phyloP scores from a whole-genome alignment of 345 rosid species.

The Boechera divaricarpa region DNA sequence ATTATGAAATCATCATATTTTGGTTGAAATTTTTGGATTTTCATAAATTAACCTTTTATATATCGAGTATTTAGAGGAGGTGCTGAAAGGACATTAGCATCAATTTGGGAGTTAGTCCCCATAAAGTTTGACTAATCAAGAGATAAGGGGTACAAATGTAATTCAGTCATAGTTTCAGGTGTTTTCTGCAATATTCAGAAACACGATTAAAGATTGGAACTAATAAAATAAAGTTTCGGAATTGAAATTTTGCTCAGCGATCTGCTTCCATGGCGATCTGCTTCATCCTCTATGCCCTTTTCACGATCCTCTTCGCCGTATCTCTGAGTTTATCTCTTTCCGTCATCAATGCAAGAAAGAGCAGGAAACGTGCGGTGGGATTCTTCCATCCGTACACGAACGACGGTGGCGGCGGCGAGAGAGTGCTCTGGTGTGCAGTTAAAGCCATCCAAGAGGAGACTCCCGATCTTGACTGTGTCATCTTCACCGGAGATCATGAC shows the following conservation, averaged over 20 bases:
- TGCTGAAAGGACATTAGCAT: too few relatives aligned
- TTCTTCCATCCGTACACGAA: conserved; percentile 96
- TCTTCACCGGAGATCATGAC: conserved; percentile 84
- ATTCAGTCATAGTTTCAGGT: background rate
- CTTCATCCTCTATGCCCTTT: conserved; percentile 47
- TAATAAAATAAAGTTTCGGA: background rate
- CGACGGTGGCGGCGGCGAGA: conserved; percentile 98
- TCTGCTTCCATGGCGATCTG: conserved; percentile 51
- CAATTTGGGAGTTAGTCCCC: too few relatives aligned
- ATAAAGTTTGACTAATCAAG: background rate
- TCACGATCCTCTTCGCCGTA: conserved; percentile 50
- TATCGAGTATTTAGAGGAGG: too few relatives aligned
- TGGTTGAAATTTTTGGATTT: too few relatives aligned
- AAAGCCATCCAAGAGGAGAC: conserved; percentile 83
- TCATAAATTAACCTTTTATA: too few relatives aligned
- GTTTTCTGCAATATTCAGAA: conserved; percentile 27
- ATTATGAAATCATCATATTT: too few relatives aligned
- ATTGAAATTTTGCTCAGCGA: conserved; percentile 5
- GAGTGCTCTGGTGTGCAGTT: conserved; percentile 97
- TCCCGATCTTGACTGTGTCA: conserved; percentile 66
- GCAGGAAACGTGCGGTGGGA: conserved; percentile 61
- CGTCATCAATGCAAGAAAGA: conserved; percentile 51
- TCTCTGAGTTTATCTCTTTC: conserved; percentile 47
- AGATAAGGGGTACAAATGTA: background rate
- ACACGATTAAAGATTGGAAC: conserved; percentile 1